Evolutionary conservation across 306 rosid genomes (phyloP).

Genomic region (Pueraria montana): DNA sequence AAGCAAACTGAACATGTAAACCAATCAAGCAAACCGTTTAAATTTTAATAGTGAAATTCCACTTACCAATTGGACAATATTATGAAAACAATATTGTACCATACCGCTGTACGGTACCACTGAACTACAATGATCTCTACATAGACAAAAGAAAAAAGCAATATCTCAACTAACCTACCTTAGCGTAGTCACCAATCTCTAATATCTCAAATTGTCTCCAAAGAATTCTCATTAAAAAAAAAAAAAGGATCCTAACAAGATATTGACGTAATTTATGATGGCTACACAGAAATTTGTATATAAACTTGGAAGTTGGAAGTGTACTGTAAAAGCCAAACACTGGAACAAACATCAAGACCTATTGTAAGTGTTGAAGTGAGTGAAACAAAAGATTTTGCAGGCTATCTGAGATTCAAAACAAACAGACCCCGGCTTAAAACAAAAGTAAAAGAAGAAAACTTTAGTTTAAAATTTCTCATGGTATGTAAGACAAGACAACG

Average conservation of each 20-base stretch:
- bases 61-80: conserved; percentile 8
- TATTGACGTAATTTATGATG: conserved; percentile 15
- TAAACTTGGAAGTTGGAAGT: conserved; percentile 23
- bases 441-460: not conserved
- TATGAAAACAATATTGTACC: conserved; percentile 3
- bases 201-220: conserved; percentile 2
- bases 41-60: not conserved
- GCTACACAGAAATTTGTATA: not conserved
- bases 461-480: not conserved
- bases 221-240: not conserved
- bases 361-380: not conserved
- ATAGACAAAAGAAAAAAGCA: conserved; percentile 31
- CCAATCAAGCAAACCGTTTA: not conserved
- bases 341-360: not conserved
- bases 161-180: conserved; percentile 27
- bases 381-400: not conserved
- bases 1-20: conserved; percentile 1
- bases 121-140: conserved; percentile 15
- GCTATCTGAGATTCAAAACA: not conserved
- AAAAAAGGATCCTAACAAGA: conserved; percentile 14
- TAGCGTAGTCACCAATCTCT: conserved; percentile 30
- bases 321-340: not conserved
- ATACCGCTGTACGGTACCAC: not conserved
- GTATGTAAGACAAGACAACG: conserved; percentile 49
- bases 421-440: not conserved